Base-by-base conservation (phyloP, 192 early-diverging fungal species). In the Backusella westeae region DNA sequence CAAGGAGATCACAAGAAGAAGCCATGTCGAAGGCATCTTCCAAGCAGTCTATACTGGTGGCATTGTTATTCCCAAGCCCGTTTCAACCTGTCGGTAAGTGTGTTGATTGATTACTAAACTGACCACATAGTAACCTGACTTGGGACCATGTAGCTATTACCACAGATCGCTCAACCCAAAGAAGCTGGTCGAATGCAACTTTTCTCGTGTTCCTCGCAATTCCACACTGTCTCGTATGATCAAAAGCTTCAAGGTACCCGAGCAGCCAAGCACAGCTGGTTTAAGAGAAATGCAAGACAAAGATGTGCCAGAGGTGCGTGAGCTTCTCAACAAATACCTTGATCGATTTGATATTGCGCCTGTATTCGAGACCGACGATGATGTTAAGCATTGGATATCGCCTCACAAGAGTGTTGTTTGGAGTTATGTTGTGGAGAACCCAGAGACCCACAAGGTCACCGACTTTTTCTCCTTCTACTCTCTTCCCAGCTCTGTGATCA, bases 1-100 rank as follows among this genome's bases (percentile, higher is more conserved):
- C 87, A 94, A 96, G 84, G 98, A 99, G 83, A 93, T 99, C 38
- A 99, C 98, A 5, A 89, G 98, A 34, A 91, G 94, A 17, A 94
- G 95, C 41, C 93, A 99, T 82, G 78, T 96, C 34, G 87, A 92
- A 72, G 96, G 95, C 34, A 95, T 97, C 67, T 99, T 98, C 91
- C 98, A 99, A 83, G 98, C 98, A 34, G 93, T 95, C 7, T 99
- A 99, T 84, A 99, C 98, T 44, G 96, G 94, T 17, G 98, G 98
- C 39, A 88, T 91, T 29, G 89, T 92, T 67, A 80, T 99, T 69
- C 98, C 98, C 26, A 98, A 92, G 80, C 96, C 98, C 0, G 82
- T 99, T 44, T 79, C 93, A 6, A 93, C 88, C 2, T 92, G 91
- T 75, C 83, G 89, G 73, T 84, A 83, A 63, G 79, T 23, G 17